Percentiles rank a stretch among this genome's conserved stretches.
These are phyloP conservation scores for Thielaviopsis euricoi DNA, from an alignment of 2,329 filamentous ascomycete genomes.

Conservation along the genomic window DNA sequence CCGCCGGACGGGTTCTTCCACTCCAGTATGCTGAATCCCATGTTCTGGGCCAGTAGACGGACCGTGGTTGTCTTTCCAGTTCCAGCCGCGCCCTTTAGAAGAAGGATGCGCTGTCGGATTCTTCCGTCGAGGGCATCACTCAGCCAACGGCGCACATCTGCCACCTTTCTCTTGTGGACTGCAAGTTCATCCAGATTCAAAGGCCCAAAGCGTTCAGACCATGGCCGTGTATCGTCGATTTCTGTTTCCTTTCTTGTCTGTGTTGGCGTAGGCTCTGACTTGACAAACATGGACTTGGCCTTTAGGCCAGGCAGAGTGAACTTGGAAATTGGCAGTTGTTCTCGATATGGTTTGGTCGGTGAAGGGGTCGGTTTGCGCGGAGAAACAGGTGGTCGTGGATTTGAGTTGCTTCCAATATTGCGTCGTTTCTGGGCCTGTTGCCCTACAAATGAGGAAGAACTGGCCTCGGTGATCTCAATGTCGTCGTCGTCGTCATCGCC, in stretches of 20 bases:
- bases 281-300: slow-evolving; percentile 36
- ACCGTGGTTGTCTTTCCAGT: slow-evolving; percentile 87
- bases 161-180: slow-evolving; percentile 87
- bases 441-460: slow-evolving; percentile 37
- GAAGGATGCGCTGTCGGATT: slow-evolving; percentile 53
- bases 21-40: slow-evolving; percentile 65
- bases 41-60: slow-evolving; percentile 56
- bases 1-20: slow-evolving; percentile 72
- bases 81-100: slow-evolving; percentile 81
- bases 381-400: not conserved
- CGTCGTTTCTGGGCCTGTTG: slow-evolving; percentile 38
- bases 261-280: slow-evolving; percentile 19
- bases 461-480: slow-evolving; percentile 18
- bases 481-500: slow-evolving; percentile 19
- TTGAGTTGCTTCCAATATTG: slow-evolving; percentile 16
- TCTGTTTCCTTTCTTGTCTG: slow-evolving; percentile 10
- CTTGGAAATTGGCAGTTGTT: not conserved
- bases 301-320: slow-evolving; percentile 15
- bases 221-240: slow-evolving; percentile 52
- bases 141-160: slow-evolving; percentile 73
- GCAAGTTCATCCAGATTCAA: slow-evolving; percentile 64
- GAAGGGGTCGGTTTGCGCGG: slow-evolving; percentile 14
- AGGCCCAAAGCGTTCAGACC: slow-evolving; percentile 76
- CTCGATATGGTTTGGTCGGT: not conserved
- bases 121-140: slow-evolving; percentile 52